A percentile compares a stretch with the other conserved stretches of the same genome.
phyloP scores from a whole-genome alignment of 768 basidiomycete species.

The Boletus rex-veris region DNA sequence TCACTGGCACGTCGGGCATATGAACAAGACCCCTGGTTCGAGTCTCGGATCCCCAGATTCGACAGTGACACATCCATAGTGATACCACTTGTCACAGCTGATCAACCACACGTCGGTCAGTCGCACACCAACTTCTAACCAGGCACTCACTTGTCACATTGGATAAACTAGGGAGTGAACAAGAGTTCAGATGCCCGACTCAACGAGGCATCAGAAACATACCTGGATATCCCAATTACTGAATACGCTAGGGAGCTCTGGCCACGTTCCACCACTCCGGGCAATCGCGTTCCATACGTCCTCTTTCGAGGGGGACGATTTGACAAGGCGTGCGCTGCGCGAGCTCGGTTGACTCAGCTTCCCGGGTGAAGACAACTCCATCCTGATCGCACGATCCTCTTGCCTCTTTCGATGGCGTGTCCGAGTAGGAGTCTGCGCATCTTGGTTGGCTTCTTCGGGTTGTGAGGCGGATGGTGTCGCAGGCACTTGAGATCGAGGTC shows the following conservation, averaged over 20 bases:
- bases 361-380: background rate
- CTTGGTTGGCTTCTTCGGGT: background rate
- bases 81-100: conserved; percentile 48
- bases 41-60: conserved; percentile 36
- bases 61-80: conserved; percentile 50
- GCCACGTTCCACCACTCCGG: conserved; percentile 8
- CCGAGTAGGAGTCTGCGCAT: background rate
- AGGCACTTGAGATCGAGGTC: background rate
- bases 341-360: background rate
- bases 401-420: background rate
- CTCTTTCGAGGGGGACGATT: background rate
- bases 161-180: conserved; percentile 26
- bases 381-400: background rate
- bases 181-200: background rate
- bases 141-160: conserved; percentile 33
- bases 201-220: background rate
- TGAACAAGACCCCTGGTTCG: conserved; percentile 29
- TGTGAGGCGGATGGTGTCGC: background rate
- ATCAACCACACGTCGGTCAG: background rate
- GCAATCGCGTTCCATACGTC: background rate
- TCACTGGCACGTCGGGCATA: conserved; percentile 43
- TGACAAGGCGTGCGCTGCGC: background rate
- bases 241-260: conserved; percentile 6
- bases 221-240: conserved; percentile 26
- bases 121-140: too few relatives aligned